Percentiles rank a stretch among this genome's conserved stretches.
Conservation (phyloP, 139 green algal species). For the Chlamydomonas sphaeroides region DNA sequence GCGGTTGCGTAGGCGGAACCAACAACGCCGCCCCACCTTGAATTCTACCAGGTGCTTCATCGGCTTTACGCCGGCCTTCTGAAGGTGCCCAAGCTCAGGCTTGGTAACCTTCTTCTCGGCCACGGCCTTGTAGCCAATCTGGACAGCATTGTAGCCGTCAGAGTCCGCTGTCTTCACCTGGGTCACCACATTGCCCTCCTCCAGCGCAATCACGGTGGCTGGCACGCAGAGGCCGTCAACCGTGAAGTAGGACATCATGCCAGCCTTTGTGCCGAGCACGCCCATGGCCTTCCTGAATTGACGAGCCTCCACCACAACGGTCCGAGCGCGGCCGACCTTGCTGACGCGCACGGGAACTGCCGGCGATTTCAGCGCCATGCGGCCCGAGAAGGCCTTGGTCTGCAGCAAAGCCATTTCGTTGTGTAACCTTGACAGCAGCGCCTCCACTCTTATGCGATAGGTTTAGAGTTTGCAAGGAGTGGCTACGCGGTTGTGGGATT, state of each 20-base stretch:
- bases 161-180: conserved; percentile 92
- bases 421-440: no score
- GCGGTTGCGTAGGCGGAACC: no score
- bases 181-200: conserved; percentile 94
- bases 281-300: conserved; percentile 66
- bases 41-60: conserved; percentile 94
- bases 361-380: neutral
- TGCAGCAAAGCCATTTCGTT: conserved; percentile 31
- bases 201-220: conserved; percentile 92
- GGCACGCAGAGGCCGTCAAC: conserved; percentile 84
- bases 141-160: conserved; percentile 95
- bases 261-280: conserved; percentile 95
- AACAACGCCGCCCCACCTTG: no score
- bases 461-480: no score
- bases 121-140: conserved; percentile 81
- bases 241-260: conserved; percentile 96
- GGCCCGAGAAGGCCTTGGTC: conserved; percentile 26
- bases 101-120: conserved; percentile 88
- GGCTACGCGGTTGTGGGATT: no score
- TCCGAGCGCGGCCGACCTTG: neutral
- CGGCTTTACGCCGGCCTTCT: conserved; percentile 83
- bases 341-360: conserved; percentile 15
- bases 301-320: conserved; percentile 33
- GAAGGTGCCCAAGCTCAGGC: conserved; percentile 93
- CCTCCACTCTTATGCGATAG: no score